Evolutionary conservation across 768 basidiomycete species (phyloP).

Genomic region (Russula sp.): DNA sequence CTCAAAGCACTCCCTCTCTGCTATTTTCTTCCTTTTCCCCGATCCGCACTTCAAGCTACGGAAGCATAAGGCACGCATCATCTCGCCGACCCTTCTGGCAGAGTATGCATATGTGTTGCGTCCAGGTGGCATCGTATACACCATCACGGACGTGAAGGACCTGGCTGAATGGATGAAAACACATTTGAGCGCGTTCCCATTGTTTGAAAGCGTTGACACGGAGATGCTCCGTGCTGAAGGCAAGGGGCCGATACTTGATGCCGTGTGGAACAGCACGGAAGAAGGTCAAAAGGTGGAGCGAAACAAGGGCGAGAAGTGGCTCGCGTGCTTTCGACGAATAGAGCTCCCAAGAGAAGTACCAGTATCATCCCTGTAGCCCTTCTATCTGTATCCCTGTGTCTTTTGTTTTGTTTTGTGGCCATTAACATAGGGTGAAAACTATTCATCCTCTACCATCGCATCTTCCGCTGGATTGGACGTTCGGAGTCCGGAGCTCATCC

Average conservation of each 20-base stretch:
- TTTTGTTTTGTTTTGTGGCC: neutral
- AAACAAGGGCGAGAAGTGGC: constrained; percentile 85
- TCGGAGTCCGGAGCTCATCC: constrained; percentile 46
- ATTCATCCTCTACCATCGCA: constrained; percentile 16
- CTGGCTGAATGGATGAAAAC: constrained; percentile 92
- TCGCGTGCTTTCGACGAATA: constrained; percentile 81
- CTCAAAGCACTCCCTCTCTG: constrained; percentile 77
- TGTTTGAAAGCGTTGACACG: constrained; percentile 77
- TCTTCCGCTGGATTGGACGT: constrained; percentile 17
- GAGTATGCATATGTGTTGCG: constrained; percentile 93
- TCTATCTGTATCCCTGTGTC: neutral
- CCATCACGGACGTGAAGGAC: constrained; percentile 94
- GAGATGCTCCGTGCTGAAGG: constrained; percentile 68
- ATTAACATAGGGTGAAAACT: no score
- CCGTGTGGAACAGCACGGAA: constrained; percentile 80
- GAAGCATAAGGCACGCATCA: constrained; percentile 98
- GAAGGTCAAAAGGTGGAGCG: constrained; percentile 96
- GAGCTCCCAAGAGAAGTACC: constrained; percentile 17
- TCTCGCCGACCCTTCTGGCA: constrained; percentile 93
- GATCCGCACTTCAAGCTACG: constrained; percentile 98
- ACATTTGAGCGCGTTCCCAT: constrained; percentile 80
- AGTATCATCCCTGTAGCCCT: neutral
- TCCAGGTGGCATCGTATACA: constrained; percentile 94
- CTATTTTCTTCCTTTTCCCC: constrained; percentile 97
- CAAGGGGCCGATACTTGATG: constrained; percentile 71